Percentiles rank a stretch among this genome's conserved stretches.
Conservation (phyloP, 805 yeast genomes). For the Yamadazyma takamatsuzukensis region DNA sequence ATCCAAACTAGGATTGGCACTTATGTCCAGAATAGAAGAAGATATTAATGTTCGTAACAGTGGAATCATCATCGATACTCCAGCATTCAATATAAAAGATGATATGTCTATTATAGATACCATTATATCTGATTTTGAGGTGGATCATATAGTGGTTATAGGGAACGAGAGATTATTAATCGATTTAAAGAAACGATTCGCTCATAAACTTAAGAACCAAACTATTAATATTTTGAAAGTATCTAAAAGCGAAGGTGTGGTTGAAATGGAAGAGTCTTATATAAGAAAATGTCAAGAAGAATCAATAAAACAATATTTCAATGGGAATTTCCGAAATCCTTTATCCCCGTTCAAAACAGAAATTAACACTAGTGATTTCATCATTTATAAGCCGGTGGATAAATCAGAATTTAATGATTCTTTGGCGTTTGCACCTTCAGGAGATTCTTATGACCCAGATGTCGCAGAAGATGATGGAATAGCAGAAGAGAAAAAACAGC, state of each 20-base stretch:
- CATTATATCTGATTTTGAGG: slow-evolving; percentile 56
- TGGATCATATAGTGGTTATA: slow-evolving; percentile 61
- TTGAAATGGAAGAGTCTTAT: slow-evolving; percentile 67
- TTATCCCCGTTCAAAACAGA: slow-evolving; percentile 86
- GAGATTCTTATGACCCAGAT: slow-evolving; percentile 37
- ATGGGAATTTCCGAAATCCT: slow-evolving; percentile 64
- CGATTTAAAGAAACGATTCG: slow-evolving; percentile 54
- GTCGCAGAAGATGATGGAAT: slow-evolving; percentile 18
- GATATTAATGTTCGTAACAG: slow-evolving; percentile 44
- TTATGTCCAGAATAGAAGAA: slow-evolving; percentile 45
- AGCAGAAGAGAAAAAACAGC: slow-evolving; percentile 20
- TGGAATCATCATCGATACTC: slow-evolving; percentile 74
- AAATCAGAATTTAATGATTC: slow-evolving; percentile 33
- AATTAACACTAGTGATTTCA: slow-evolving; percentile 57
- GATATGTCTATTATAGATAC: slow-evolving; percentile 49
- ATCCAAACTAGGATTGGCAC: slow-evolving; percentile 48
- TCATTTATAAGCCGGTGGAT: slow-evolving; percentile 58
- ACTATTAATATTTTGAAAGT: slow-evolving; percentile 54
- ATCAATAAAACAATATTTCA: slow-evolving; percentile 81
- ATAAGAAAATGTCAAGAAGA: slow-evolving; percentile 70
- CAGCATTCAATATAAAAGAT: slow-evolving; percentile 54
- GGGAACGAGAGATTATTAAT: slow-evolving; percentile 70
- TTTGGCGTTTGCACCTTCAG: slow-evolving; percentile 40
- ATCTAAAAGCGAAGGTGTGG: slow-evolving; percentile 72
- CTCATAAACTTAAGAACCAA: slow-evolving; percentile 21